Evolutionary conservation across 1,139 yeast genomes (phyloP), one percentile per base, ranked within the genome.

Genomic region (Saccharomyces hybrid): DNA sequence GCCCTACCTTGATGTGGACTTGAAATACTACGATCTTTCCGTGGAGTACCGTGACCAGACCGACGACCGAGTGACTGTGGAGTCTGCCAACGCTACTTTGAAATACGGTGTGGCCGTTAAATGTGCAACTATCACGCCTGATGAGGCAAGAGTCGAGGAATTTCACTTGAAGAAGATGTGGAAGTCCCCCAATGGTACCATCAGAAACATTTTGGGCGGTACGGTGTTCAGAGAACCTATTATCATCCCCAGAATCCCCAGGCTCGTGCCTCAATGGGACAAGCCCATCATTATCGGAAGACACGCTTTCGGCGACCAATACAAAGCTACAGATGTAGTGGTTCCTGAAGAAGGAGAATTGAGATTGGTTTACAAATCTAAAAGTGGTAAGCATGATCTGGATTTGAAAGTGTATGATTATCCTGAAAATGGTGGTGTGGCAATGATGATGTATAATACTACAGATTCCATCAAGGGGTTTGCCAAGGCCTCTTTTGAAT

Each of bases 51-150:
- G 98, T 72, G 97, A 91, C 73, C 73, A 82, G 62, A 91, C 98
- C 49, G 79, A 88, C 65, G 98, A 91, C 72, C 76, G 87, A 74
- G 89, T 91, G 66, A 91, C 98, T 29, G 71, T 79, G 52, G 97
- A 91, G 61, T 89, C 96, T 6, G 97, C 97, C 42, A 78, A 86
- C 59, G 98, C 98, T 54, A 90, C 88, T 66, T 78, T 83, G 71
- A 79, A 90, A 75, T 85, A 88, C 71, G 88, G 90, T 55, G 98
- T 91, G 51, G 98, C 96, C 58, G 86, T 91, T 67, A 91, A 91
- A 77, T 91, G 98, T 76, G 98, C 98, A 52, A 91, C 98, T 55
- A 91, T 91, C 72, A 91, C 98, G n/a, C 98, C 98, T 7, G 98
- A 91, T 71, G 98, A 91, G 76, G 91, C 87, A 48, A 83, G 98